A percentile compares a stretch with the other conserved stretches of the same genome.
phyloP scores from a whole-genome alignment of 352 stramenopile species.

The Globisporangium carolinianum region DNA sequence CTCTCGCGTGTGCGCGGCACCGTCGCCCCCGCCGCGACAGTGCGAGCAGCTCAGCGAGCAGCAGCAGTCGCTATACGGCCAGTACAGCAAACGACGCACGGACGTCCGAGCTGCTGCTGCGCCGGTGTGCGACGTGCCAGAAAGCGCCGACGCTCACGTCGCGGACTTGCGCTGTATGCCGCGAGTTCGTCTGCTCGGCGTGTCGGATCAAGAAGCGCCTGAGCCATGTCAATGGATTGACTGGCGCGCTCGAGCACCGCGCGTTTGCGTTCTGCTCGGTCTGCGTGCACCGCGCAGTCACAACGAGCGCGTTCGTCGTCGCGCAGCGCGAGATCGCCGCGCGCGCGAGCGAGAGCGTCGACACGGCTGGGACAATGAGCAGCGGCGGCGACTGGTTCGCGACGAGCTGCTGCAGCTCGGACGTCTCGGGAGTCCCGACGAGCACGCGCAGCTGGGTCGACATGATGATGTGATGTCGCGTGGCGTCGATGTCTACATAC shows the following conservation, averaged over 20 bases:
- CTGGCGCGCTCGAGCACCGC: constrained; percentile 13
- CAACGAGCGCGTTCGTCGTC: constrained; percentile 13
- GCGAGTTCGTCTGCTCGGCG: constrained; percentile 16
- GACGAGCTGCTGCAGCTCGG: neutral
- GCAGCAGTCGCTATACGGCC: neutral
- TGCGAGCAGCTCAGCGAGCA: constrained; percentile 1
- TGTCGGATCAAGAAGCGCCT: constrained; percentile 22
- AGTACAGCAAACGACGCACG: neutral
- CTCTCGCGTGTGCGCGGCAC: constrained; percentile 3
- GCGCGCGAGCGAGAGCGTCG: neutral
- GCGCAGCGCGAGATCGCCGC: constrained; percentile 16
- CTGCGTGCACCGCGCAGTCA: constrained; percentile 15
- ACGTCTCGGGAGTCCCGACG: neutral
- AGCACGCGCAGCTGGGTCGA: neutral
- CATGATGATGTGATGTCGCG: neutral
- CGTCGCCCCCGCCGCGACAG: constrained; percentile 9
- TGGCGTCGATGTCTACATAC: no score
- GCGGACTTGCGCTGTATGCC: constrained; percentile 16
- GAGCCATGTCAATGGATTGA: constrained; percentile 10
- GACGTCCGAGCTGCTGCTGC: constrained; percentile 1
- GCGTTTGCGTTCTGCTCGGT: constrained; percentile 16
- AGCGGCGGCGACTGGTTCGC: neutral
- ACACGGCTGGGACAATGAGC: constrained; percentile 1
- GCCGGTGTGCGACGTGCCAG: constrained; percentile 4
- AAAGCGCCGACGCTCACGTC: neutral